Percentiles rank a stretch among this genome's conserved stretches.
These are phyloP conservation scores for Silene uniflora DNA, from an alignment of 148 eudicot genomes.

Conservation along the genomic window DNA sequence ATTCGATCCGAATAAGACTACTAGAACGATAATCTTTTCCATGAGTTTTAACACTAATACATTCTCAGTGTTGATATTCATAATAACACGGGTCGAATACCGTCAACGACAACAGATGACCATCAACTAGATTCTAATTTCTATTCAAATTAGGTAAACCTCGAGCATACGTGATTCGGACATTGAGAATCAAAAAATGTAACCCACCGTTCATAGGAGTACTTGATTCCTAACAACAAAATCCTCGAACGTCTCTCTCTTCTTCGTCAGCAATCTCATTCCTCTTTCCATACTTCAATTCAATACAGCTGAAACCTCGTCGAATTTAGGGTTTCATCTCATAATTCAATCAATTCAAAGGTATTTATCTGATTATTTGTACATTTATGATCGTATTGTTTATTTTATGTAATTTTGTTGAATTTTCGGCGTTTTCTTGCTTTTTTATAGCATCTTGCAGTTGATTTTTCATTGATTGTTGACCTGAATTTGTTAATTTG, in stretches of 20 bases:
- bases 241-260: background rate
- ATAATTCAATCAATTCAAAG: background rate
- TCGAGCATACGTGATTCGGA: no score
- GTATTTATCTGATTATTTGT: background rate
- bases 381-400: background rate
- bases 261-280: background rate
- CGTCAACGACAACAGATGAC: no score
- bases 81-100: no score
- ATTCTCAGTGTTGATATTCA: no score
- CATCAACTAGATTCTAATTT: no score
- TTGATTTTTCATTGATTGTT: background rate
- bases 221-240: background rate
- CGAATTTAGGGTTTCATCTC: background rate
- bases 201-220: no score
- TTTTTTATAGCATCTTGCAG: background rate
- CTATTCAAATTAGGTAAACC: no score
- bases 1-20: no score
- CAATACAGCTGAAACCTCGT: background rate
- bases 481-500: background rate
- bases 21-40: no score
- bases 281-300: slow-evolving; percentile 7
- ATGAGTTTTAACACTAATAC: no score
- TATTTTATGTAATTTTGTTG: background rate
- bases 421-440: background rate
- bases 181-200: no score